Evolutionary conservation across 2,329 filamentous ascomycete species (phyloP), one percentile per base, ranked within the genome.

Genomic region (Exophiala aquamarina): DNA sequence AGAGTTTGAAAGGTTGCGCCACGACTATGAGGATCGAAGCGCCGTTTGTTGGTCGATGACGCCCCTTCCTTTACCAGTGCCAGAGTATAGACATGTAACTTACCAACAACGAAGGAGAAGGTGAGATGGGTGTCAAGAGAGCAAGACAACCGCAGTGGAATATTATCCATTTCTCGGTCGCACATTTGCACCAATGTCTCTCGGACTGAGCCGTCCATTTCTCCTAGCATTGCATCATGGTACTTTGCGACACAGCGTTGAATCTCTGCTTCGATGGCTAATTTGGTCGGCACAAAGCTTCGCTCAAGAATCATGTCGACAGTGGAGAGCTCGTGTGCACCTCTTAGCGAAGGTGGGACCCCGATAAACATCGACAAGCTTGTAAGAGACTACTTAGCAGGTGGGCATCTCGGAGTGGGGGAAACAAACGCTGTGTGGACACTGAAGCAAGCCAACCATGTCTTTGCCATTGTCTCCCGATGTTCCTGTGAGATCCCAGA

Each of bases 61-160:
- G 23, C 23, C 11, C 23, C 23, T 26, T 36, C 38, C 21, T 15
- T 47, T 2, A 47, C 26, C 20, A 47, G 14, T 7, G 44, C 44
- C 37, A 47, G 23, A 4, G 44, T 41, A 15, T 47, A 47, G n/a
- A 47, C 8, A 19, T 47, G 44, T 10, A 47, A 33, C 31, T 37
- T 38, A 15, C 37, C 36, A 13, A 38, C 35, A 18, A 34, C 11
- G 31, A 42, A 41, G 28, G 21, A 13, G 13, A 47, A 35, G 11
- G 36, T 29, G 3, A 36, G 11, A 19, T 36, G n/a, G 15, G 18
- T n/a, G 19, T 47, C 38, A n/a, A 37, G 20, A 4, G 37, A 42
- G 23, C 17, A 35, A 18, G n/a, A 17, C 13, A 41, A 40, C 17
- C 38, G 28, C 17, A 23, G 13, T 14, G 11, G 18, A 19, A 47